Evolutionary conservation across 148 eudicot genomes (phyloP).

Genomic region (Rhododendron ovatum): DNA sequence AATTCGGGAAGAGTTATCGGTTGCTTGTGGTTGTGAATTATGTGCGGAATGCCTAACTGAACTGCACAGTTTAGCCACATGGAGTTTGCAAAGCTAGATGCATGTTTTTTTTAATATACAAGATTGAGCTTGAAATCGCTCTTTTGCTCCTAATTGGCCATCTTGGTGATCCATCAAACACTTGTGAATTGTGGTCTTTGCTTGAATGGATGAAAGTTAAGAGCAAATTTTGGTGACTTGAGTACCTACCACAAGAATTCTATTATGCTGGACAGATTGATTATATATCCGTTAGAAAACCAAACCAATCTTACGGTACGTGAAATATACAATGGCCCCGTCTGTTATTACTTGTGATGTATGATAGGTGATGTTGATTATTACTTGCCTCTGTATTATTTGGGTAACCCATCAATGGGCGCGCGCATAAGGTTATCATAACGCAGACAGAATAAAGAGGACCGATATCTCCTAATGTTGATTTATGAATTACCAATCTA

Average conservation of each 20-base stretch:
- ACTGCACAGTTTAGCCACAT: not conserved
- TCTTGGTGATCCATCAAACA: not conserved
- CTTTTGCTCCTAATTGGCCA: not conserved
- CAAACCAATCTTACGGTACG: not conserved
- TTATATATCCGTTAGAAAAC: not conserved
- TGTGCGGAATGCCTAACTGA: constrained; percentile 8
- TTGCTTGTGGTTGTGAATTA: constrained; percentile 5
- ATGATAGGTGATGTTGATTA: too few species aligned
- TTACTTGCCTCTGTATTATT: too few species aligned
- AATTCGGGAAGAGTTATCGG: constrained; percentile 1
- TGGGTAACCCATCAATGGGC: too few species aligned
- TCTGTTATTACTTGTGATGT: too few species aligned
- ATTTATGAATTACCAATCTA: too few species aligned
- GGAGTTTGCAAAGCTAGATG: not conserved
- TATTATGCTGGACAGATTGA: not conserved
- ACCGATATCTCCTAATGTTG: not conserved
- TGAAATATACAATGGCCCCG: not conserved
- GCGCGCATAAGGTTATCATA: not conserved
- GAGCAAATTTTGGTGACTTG: too few species aligned
- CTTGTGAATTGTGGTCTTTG: not conserved
- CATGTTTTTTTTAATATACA: not conserved
- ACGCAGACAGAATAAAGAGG: not conserved
- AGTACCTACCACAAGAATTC: too few species aligned
- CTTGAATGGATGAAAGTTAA: too few species aligned
- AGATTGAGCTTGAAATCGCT: constrained; percentile 2